Evolutionary conservation across 371 early-diverging fungal genomes (phyloP).

Genomic region (Mortierella sp.): DNA sequence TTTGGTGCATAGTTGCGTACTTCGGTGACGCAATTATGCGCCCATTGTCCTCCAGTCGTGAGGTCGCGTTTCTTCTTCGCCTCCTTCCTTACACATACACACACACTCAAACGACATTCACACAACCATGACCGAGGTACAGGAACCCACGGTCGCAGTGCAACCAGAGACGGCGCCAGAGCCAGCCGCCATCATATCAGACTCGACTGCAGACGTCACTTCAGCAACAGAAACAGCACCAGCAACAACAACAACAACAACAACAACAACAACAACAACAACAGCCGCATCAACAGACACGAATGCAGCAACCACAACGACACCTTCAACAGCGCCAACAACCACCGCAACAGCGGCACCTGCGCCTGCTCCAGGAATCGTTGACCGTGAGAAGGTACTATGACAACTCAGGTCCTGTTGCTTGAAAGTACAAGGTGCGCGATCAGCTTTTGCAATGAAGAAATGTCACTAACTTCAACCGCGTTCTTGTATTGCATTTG

Average conservation of each 20-base stretch:
- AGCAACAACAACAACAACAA: background rate
- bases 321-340: background rate
- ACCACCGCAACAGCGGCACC: background rate
- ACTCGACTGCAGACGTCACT: background rate
- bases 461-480: background rate
- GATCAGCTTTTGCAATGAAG: background rate
- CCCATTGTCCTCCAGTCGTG: too few species aligned
- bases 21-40: too few species aligned
- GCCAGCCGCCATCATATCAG: background rate
- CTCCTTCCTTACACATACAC: background rate
- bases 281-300: background rate
- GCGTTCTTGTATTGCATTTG: background rate
- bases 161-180: background rate
- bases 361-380: background rate
- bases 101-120: background rate
- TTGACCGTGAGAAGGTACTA: constrained; percentile 3
- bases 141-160: background rate
- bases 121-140: background rate
- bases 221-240: background rate
- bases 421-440: background rate
- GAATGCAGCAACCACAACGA: background rate
- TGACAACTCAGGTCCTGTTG: too few species aligned
- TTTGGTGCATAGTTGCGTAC: too few species aligned
- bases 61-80: background rate
- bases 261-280: background rate